A percentile compares a stretch with the other conserved stretches of the same genome.
These are phyloP conservation scores for Dichotomopilus funicola DNA, from an alignment of 2,329 filamentous ascomycete species.

Conservation along the genomic window DNA sequence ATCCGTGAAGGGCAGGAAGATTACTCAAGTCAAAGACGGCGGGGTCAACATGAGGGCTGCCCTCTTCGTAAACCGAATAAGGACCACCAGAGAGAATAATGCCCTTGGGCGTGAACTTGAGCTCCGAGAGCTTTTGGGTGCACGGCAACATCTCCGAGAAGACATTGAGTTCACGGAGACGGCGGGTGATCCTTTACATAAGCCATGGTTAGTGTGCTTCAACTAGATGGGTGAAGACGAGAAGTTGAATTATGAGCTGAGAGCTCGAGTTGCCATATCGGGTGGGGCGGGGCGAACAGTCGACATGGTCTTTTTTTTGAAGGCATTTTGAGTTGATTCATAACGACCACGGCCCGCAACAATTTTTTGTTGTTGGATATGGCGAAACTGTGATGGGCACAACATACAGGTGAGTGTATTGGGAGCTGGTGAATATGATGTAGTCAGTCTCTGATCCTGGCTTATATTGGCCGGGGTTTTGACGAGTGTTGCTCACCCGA, in stretches of 20 bases:
- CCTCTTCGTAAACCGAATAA: slow-evolving; percentile 74
- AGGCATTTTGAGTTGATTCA: not conserved
- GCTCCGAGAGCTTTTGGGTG: slow-evolving; percentile 71
- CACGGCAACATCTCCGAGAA: slow-evolving; percentile 87
- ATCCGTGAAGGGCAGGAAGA: slow-evolving; percentile 31
- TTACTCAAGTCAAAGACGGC: slow-evolving; percentile 67
- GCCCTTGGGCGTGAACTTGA: slow-evolving; percentile 74
- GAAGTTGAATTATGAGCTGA: no score
- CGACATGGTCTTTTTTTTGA: not conserved
- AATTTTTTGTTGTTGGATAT: slow-evolving; percentile 1
- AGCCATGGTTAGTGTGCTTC: no score
- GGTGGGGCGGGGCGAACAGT: not conserved
- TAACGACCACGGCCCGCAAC: not conserved
- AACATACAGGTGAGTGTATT: slow-evolving; percentile 22
- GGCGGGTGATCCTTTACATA: slow-evolving; percentile 18
- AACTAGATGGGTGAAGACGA: no score
- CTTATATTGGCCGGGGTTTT: no score
- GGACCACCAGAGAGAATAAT: slow-evolving; percentile 59
- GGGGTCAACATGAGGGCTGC: slow-evolving; percentile 59
- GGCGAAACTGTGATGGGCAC: not conserved
- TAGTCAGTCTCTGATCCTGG: slow-evolving; percentile 2
- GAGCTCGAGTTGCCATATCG: no score
- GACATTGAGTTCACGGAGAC: slow-evolving; percentile 25
- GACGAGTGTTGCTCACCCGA: slow-evolving; percentile 14
- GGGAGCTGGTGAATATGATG: slow-evolving; percentile 12